Conservation (phyloP, 2,329 filamentous ascomycete species). For the Colletotrichum paranaense region DNA sequence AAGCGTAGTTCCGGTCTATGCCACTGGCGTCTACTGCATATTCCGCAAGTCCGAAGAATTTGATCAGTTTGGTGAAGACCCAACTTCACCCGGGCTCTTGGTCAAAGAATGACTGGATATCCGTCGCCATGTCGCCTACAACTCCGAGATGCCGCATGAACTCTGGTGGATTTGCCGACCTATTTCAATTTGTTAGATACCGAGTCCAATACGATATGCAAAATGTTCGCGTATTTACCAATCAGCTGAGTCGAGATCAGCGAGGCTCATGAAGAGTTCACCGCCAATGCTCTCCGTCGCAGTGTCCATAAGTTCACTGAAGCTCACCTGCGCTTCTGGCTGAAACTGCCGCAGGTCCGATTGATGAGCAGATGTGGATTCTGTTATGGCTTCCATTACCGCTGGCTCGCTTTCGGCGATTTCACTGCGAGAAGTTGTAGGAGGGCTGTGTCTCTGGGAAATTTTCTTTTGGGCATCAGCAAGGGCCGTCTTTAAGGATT, state of each 20-base stretch:
- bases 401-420: too few species aligned
- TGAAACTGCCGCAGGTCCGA: too few species aligned
- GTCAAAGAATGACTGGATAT: slow-evolving; percentile 16
- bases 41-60: too few species aligned
- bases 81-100: not conserved
- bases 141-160: slow-evolving; percentile 24
- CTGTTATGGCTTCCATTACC: too few species aligned
- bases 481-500: not conserved
- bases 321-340: not conserved
- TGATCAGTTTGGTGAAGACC: too few species aligned
- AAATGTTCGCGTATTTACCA: slow-evolving; percentile 2
- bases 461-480: not conserved
- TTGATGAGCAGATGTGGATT: too few species aligned
- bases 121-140: not conserved
- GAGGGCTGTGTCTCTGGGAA: not conserved
- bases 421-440: too few species aligned
- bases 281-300: not conserved
- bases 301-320: not conserved
- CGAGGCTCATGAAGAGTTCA: slow-evolving; percentile 15
- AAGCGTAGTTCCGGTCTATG: too few species aligned
- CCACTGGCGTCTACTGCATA: too few species aligned
- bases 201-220: not conserved
- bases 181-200: not conserved
- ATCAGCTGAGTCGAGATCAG: slow-evolving; percentile 10
- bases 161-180: slow-evolving; percentile 24